Evolutionary conservation across 2,329 filamentous ascomycete species (phyloP), one percentile per base, ranked within the genome.

Genomic region (Cercospora citrullina): DNA sequence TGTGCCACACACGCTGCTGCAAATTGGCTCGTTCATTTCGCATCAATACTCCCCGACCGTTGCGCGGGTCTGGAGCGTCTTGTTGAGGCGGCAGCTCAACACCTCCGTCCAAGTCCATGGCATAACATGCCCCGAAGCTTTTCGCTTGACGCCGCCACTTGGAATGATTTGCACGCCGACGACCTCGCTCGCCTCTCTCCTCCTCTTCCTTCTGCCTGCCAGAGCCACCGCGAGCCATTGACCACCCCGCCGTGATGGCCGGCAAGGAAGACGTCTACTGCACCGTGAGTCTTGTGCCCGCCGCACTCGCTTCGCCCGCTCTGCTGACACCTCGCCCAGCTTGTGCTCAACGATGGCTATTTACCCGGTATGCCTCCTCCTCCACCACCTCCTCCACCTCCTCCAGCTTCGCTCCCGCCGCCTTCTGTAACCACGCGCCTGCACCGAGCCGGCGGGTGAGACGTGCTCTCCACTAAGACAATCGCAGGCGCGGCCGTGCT

Each of bases 331-430:
- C 60, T 14, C 60, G 23, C 14, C 18, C 81, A 97, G 94, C 91
- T 99, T 80, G 88, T 98, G 66, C 85, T 96, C 83, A 97, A 88
- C 83, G 94, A 99, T 82, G 87, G 87, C 71, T 99, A 99, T 81
- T 87, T 99, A 61, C 94, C 95, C 79, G 94, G 94, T 96, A 84
- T 76, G 58, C 81, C 79, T 53, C 60, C 45, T 51, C 21, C 42
- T n/a, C 39, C 39, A 3, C 39, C 39, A 18, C 36, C 45, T 48
- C 42, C n/a, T 23, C 18, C n/a, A 10, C 42, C 42, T 48, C 42
- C 42, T 48, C 45, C 45, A 23, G 4, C 45, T 23, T 23, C 45
- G 10, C 61, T 61, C 26, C 59, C 30, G 55, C 68, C 53, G 21
- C 53, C 53, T 31, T 51, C 26, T 58, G 26, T 28, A 30, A 26